Evolutionary conservation across 441 rosid genomes (phyloP).

Genomic region (Bocquillonia castaneifolia): DNA sequence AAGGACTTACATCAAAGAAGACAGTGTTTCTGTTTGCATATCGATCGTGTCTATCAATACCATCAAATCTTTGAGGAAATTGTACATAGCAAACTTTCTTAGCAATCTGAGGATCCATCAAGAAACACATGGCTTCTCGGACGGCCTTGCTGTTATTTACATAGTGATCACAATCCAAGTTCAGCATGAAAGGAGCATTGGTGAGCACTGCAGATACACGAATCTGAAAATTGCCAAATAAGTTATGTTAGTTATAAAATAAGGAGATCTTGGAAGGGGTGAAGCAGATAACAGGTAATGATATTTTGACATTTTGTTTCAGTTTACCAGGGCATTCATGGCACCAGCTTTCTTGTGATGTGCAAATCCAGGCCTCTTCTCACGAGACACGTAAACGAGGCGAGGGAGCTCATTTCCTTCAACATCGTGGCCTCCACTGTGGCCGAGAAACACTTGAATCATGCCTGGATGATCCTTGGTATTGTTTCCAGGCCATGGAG

Average conservation of each 20-base stretch:
- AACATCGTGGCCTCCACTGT: slow-evolving; percentile 69
- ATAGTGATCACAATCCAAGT: slow-evolving; percentile 86
- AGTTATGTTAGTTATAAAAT: neutral
- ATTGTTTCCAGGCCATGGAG: slow-evolving; percentile 98
- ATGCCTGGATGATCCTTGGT: slow-evolving; percentile 93
- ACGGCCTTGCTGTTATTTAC: slow-evolving; percentile 84
- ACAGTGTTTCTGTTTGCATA: slow-evolving; percentile 85
- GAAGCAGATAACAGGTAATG: neutral
- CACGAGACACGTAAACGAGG: slow-evolving; percentile 85
- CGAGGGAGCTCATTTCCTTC: slow-evolving; percentile 89
- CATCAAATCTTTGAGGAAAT: slow-evolving; percentile 86
- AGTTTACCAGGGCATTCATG: slow-evolving; percentile 72
- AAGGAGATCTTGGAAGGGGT: neutral
- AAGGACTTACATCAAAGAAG: slow-evolving; percentile 69
- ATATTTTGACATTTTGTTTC: slow-evolving; percentile 14
- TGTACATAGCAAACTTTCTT: slow-evolving; percentile 81
- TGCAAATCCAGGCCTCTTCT: slow-evolving; percentile 79
- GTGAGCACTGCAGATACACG: slow-evolving; percentile 86
- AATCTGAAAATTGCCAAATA: slow-evolving; percentile 37
- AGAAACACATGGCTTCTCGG: slow-evolving; percentile 89
- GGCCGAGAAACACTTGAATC: slow-evolving; percentile 93
- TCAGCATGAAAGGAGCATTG: slow-evolving; percentile 84
- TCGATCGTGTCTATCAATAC: slow-evolving; percentile 72
- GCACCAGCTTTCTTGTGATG: slow-evolving; percentile 98
- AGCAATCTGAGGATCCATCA: slow-evolving; percentile 84